Evolutionary conservation across 371 early-diverging fungal genomes (phyloP), one percentile per base, ranked within the genome.

Genomic region (Chytridium lagenaria): DNA sequence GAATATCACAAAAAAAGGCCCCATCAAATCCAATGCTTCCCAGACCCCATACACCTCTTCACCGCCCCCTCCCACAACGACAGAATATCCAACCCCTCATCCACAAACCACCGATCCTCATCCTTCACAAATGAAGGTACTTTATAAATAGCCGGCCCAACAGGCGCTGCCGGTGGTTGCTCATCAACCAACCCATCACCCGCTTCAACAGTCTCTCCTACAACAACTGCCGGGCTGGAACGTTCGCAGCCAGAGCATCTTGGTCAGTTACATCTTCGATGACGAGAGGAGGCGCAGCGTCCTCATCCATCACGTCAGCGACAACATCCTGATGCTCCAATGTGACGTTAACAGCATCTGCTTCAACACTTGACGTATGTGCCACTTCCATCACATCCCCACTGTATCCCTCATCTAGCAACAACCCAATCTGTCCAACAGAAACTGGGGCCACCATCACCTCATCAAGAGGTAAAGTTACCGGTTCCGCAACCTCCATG

Each of bases 71-170:
- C 78, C 78, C 79, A 80, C 66, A 80, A 61, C 16, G 70, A 69
- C 73, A 79, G 67, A 37, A 83, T 83, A 76, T 83, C 83, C 55
- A 83, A 63, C 0, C 77, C 73, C 65, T 83, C 83, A 52, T 83
- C 80, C 37, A 75, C 70, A 73, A 80, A 83, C 83, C 83, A 83
- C 52, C 68, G 34, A 52, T 81, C 73, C 38, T 73, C 77, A 50
- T 70, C 68, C 55, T 55, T 51, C n/a, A 75, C 74, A 28, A 57
- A 67, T 15, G 31, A n/a, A 31, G 67, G 69, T 23, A 76, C 61
- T 31, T 61, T 38, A 28, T 67, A 28, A 69, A 22, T 67, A 7
- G 37, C 30, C 33, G 44, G 19, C 44, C 10, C 36, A 12, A 12
- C 59, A 31, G 38, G 59, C 51, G 31, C 57, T 51, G 61, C 19